phyloP scores from a whole-genome alignment of 1,284 basidiomycete species.

The Tylopilus sp. region DNA sequence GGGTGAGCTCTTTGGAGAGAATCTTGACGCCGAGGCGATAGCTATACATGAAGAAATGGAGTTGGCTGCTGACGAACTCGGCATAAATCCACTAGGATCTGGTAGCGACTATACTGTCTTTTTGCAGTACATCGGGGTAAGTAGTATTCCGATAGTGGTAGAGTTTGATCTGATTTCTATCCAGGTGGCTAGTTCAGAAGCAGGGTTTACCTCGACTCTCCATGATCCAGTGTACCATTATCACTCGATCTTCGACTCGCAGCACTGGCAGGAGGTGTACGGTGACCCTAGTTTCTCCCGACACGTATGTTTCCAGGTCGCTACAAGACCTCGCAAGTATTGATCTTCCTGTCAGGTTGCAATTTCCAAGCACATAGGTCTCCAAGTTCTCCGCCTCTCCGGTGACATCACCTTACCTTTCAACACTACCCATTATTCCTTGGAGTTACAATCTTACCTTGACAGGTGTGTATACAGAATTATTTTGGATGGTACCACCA shows the following conservation, averaged over 20 bases:
- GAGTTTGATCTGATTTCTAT: conserved; percentile 11
- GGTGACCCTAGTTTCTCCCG: conserved; percentile 72
- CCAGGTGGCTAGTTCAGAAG: conserved; percentile 53
- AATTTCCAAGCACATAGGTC: conserved; percentile 65
- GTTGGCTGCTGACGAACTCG: conserved; percentile 27
- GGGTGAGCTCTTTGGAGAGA: conserved; percentile 41
- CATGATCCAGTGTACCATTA: conserved; percentile 74
- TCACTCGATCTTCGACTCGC: conserved; percentile 74
- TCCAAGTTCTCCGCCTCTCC: conserved; percentile 61
- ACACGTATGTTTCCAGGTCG: conserved; percentile 46
- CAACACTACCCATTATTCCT: conserved; percentile 73
- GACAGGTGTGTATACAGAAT: conserved; percentile 35
- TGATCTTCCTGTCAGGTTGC: conserved; percentile 46
- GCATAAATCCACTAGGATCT: conserved; percentile 48
- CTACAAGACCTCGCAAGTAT: not conserved
- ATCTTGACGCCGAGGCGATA: conserved; percentile 34
- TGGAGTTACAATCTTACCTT: conserved; percentile 50
- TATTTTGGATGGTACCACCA: not conserved
- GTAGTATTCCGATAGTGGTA: conserved; percentile 10
- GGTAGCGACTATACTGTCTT: conserved; percentile 80
- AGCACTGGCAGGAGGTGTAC: conserved; percentile 69
- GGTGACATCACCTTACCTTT: conserved; percentile 63
- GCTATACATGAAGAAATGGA: conserved; percentile 26
- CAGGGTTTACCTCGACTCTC: conserved; percentile 48
- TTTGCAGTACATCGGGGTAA: conserved; percentile 52